Base-by-base conservation (phyloP, 768 basidiomycete species). In the Pleurotus pulmonarius region DNA sequence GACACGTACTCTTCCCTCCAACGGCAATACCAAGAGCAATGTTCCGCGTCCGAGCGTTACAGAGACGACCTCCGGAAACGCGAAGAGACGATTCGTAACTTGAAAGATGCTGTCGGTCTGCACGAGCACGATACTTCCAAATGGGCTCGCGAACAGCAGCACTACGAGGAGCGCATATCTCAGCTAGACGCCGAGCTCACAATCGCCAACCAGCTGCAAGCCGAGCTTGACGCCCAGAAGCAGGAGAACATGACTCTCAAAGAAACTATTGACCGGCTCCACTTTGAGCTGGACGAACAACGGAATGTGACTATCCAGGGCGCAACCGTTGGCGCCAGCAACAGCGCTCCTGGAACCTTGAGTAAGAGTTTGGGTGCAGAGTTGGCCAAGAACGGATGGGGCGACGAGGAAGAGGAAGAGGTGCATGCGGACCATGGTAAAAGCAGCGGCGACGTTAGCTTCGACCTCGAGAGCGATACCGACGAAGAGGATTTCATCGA, bases 261-360 rank as follows among this genome's bases (percentile, higher is more conserved):
- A 67, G 95, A 98, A 77, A 97, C 94, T 1, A 98, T 98, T 62
- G 94, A 97, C 67, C 82, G 94, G 46, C 87, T 97, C 83, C 80
- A 92, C 29, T 96, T 88, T 61, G 95, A 98, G 64, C 84, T 98
- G 79, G 94, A 98, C 62, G 93, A 95, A 70, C 83, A 95, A 78
- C 79, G 93, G 40, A 73, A 69, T 46, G 73, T 75, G 4, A 67
- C 72, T 39, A 70, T 64, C 26, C 67, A 70, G 40, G 71, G 70
- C n/a, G 63, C 58, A 18, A 68, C 65, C 40, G 65, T 67, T 11
- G 68, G 73, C 0, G 70, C 72, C 12, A 80, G 78, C 48, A 78
- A 77, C 29, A 92, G 85, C 63, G 73, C 68, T 15, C 71, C 71
- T 29, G 82, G 78, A 41, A 86, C 81, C 15, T 62, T 91, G 55